These are phyloP conservation scores for Fraxinus sp. DNA, from an alignment of 305 asterid genomes.

Conservation along the genomic window DNA sequence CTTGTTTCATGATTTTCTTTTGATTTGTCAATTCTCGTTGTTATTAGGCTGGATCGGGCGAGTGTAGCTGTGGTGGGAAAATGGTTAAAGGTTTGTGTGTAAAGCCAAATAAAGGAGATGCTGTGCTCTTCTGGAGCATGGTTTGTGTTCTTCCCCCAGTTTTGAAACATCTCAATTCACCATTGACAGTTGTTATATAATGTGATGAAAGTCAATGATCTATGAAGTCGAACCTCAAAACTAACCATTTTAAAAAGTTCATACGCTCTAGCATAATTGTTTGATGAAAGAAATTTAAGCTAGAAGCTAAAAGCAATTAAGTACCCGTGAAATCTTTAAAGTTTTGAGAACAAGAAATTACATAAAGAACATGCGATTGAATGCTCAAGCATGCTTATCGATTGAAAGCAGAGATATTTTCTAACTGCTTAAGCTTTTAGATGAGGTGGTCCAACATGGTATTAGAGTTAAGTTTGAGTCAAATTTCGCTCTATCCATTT, in stretches of 20 bases:
- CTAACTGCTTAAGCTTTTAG: background rate
- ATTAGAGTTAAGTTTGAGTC: background rate
- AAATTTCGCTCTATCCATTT: background rate
- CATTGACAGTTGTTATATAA: background rate
- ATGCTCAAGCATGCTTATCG: background rate
- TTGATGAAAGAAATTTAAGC: background rate
- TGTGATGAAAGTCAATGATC: background rate
- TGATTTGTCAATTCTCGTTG: slow-evolving; percentile 18
- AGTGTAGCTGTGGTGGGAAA: slow-evolving; percentile 89
- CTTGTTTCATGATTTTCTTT: slow-evolving; percentile 5
- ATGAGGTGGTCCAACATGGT: background rate
- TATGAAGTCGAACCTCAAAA: background rate
- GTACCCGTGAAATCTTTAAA: background rate
- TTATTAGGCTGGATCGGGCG: slow-evolving; percentile 70
- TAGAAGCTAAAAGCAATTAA: background rate
- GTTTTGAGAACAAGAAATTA: background rate
- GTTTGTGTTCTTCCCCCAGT: slow-evolving; percentile 44
- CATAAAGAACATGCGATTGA: background rate
- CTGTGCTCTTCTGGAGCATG: slow-evolving; percentile 98
- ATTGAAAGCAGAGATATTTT: background rate
- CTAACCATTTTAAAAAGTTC: background rate
- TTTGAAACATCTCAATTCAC: background rate
- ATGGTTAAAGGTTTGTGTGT: slow-evolving; percentile 70
- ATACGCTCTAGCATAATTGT: background rate
- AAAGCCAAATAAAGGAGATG: slow-evolving; percentile 83